Evolutionary conservation across 805 yeast genomes (phyloP).

Genomic region (Hanseniaspora pseudoguilliermondii): DNA sequence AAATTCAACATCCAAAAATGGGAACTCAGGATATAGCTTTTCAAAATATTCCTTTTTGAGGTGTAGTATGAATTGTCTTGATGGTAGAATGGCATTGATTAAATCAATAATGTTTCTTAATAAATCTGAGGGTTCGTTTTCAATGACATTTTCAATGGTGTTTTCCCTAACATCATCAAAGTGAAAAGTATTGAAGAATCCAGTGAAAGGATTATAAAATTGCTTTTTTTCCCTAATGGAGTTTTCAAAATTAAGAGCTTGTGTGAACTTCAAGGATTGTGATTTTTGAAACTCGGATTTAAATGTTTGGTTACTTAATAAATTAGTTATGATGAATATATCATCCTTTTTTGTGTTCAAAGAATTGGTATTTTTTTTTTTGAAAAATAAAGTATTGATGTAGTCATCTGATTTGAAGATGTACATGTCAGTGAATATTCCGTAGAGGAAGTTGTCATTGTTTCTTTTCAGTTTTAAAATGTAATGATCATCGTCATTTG

Average conservation of each 20-base stretch:
- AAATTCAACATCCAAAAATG: slow-evolving; percentile 21
- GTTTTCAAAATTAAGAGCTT: background rate
- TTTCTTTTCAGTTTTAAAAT: background rate
- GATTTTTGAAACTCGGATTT: background rate
- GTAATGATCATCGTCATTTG: background rate
- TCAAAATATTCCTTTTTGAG: slow-evolving; percentile 23
- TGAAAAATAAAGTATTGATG: background rate
- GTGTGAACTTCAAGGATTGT: background rate
- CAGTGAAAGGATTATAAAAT: background rate
- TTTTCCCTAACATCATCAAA: slow-evolving; percentile 6
- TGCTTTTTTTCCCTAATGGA: background rate
- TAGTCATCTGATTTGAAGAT: slow-evolving; percentile 11
- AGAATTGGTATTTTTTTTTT: background rate
- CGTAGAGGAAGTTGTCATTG: background rate
- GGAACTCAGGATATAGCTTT: slow-evolving; percentile 21
- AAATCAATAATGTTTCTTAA: slow-evolving; percentile 19
- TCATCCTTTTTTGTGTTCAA: background rate
- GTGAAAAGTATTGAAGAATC: background rate
- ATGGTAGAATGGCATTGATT: slow-evolving; percentile 22
- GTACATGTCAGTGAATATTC: slow-evolving; percentile 2
- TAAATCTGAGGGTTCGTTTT: slow-evolving; percentile 20
- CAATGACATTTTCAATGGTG: slow-evolving; percentile 22
- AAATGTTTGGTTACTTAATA: background rate
- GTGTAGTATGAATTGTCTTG: slow-evolving; percentile 18
- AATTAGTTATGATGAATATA: background rate